phyloP scores from a whole-genome alignment of 2,329 filamentous ascomycete genomes.

The Trichoderma atroviride region DNA sequence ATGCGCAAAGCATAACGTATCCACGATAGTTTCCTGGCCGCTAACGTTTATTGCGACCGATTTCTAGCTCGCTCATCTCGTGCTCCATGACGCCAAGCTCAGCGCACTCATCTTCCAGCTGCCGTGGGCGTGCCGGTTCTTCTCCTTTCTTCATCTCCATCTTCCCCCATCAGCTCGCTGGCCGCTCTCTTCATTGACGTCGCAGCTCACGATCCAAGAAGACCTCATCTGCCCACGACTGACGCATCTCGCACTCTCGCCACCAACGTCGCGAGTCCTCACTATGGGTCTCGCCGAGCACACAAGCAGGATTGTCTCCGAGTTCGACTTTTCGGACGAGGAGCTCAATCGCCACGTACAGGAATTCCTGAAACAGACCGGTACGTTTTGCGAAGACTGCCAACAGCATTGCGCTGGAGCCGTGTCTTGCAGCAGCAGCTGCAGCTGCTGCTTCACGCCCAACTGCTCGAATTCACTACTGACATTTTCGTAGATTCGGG shows the following conservation, averaged over 20 bases:
- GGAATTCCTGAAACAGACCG: slow-evolving; percentile 87
- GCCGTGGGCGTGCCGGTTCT: slow-evolving; percentile 29
- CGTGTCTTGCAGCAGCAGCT: not conserved
- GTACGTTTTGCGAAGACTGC: slow-evolving; percentile 44
- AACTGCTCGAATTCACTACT: slow-evolving; percentile 24
- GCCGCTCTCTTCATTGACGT: slow-evolving; percentile 35
- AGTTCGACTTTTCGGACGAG: slow-evolving; percentile 82
- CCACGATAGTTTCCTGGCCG: slow-evolving; percentile 17
- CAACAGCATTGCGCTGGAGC: not conserved
- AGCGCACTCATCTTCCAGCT: slow-evolving; percentile 36
- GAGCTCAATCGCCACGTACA: slow-evolving; percentile 78
- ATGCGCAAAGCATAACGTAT: slow-evolving; percentile 24
- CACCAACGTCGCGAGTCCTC: slow-evolving; percentile 58
- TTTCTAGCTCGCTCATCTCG: slow-evolving; percentile 54
- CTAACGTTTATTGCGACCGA: slow-evolving; percentile 28
- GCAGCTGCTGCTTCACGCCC: not conserved
- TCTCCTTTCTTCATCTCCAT: slow-evolving; percentile 34
- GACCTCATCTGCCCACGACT: slow-evolving; percentile 58
- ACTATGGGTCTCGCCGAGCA: slow-evolving; percentile 68
- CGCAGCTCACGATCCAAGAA: slow-evolving; percentile 40
- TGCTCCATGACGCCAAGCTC: slow-evolving; percentile 54
- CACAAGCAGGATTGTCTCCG: slow-evolving; percentile 75
- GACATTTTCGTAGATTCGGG: slow-evolving; percentile 67
- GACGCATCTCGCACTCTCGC: slow-evolving; percentile 55
- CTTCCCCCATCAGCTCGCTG: slow-evolving; percentile 37